These are phyloP conservation scores for Eucalyptus urophylla DNA, from an alignment of 345 rosid species.

Conservation along the genomic window DNA sequence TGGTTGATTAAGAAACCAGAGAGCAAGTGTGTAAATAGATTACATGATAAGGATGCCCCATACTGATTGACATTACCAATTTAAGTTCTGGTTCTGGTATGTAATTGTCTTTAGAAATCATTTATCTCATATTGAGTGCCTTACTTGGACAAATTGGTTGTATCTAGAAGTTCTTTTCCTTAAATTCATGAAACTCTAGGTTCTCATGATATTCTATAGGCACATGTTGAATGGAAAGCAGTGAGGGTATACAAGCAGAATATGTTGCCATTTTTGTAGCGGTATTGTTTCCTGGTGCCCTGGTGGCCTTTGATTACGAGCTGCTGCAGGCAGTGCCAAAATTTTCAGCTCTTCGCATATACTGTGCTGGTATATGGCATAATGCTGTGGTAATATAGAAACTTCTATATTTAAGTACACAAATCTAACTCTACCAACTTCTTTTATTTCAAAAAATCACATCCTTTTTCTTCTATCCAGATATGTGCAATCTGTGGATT, in stretches of 20 bases:
- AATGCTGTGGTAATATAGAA: constrained; percentile 60
- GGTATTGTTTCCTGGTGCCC: constrained; percentile 79
- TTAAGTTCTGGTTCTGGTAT: background rate
- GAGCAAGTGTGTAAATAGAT: background rate
- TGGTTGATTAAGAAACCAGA: background rate
- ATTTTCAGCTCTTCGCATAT: constrained; percentile 53
- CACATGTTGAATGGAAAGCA: constrained; percentile 41
- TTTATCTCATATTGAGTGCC: background rate
- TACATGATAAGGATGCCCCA: background rate
- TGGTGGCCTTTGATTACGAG: constrained; percentile 70
- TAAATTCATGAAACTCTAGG: background rate
- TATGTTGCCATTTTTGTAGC: constrained; percentile 82
- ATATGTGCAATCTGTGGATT: constrained; percentile 59
- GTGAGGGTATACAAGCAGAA: constrained; percentile 80
- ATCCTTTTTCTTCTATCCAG: constrained; percentile 4
- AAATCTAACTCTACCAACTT: background rate
- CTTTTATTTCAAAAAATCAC: background rate
- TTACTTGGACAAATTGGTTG: background rate
- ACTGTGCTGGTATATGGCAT: constrained; percentile 95
- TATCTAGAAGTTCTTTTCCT: background rate
- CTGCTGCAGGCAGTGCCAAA: constrained; percentile 39
- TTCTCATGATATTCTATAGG: constrained; percentile 17
- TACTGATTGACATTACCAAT: background rate
- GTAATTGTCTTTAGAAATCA: background rate
- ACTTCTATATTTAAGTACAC: background rate